Conservation (phyloP, 371 early-diverging fungal genomes). For the Catenaria anguillulae region DNA sequence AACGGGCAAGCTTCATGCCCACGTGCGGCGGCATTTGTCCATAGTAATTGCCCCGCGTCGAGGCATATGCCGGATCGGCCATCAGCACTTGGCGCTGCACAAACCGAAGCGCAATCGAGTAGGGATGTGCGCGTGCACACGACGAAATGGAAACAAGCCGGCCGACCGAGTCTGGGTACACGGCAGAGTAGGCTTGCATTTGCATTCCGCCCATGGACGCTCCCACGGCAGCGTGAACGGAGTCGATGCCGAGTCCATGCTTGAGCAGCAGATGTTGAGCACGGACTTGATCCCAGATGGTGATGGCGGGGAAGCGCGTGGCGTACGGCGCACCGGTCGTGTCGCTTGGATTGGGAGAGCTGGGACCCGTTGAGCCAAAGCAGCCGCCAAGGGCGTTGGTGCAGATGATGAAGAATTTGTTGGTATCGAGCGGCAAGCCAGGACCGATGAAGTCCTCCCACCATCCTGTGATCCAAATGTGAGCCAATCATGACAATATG, state of each 20-base stretch:
- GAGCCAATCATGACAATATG: too few species aligned
- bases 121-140: slow-evolving; percentile 88
- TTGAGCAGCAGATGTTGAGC: slow-evolving; percentile 61
- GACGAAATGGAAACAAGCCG: slow-evolving; percentile 71
- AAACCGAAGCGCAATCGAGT: slow-evolving; percentile 80
- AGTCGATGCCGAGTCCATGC: slow-evolving; percentile 60
- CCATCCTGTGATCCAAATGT: too few species aligned
- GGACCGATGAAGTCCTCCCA: slow-evolving; percentile 28
- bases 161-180: slow-evolving; percentile 69
- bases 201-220: slow-evolving; percentile 94
- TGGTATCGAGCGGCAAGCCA: slow-evolving; percentile 62
- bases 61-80: background rate
- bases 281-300: slow-evolving; percentile 86
- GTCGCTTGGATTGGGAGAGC: slow-evolving; percentile 42
- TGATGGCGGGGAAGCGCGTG: slow-evolving; percentile 76
- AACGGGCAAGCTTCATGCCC: slow-evolving; percentile 90
- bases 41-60: slow-evolving; percentile 19
- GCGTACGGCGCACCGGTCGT: slow-evolving; percentile 56
- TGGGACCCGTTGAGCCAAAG: slow-evolving; percentile 75
- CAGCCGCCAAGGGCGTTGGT: slow-evolving; percentile 79
- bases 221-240: slow-evolving; percentile 79
- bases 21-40: slow-evolving; percentile 68
- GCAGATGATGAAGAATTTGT: slow-evolving; percentile 72
- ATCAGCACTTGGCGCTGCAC: slow-evolving; percentile 54
- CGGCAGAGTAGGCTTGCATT: slow-evolving; percentile 66